Evolutionary conservation across 1,139 yeast species (phyloP), one percentile per base, ranked within the genome.

Genomic region (Geotrichum bryndzae): DNA sequence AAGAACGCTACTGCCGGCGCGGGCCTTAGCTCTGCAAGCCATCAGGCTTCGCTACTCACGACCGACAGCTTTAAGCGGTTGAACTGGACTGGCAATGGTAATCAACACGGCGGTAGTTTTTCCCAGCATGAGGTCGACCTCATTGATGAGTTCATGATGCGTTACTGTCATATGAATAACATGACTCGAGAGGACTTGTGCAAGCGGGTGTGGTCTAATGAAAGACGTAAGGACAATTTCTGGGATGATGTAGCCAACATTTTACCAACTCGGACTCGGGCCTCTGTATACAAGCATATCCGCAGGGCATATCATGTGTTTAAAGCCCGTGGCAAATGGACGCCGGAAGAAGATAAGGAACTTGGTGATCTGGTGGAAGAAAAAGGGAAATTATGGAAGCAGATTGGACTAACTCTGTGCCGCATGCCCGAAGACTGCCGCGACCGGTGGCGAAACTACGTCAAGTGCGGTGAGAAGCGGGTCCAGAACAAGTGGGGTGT

Each of bases 391-490:
- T 90, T 87, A 70, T 91, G 97, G 97, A 88, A 89, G 68, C 80
- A 80, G 54, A 88, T 91, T 65, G 97, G 97, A 2, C 81, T 81
- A 61, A 76, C 80, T 8, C 79, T 91, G 84, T 90, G 90, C 13
- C 82, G 98, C 69, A 92, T 92, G 98, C 97, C 98, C 0, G 98
- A 92, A 70, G 98, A 92, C 76, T 91, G 97, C 73, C 82, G 98
- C 67, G 98, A 92, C 72, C 80, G 98, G 66, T 92, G 96, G 96
- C 82, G 98, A 74, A 92, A 92, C 73, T 92, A 92, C 71, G 88
- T 91, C 65, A 91, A 91, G 73, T 91, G 97, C 76, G 97, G 97
- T 35, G 79, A 79, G 18, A 83, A 83, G 62, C 79, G 97, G 66
- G 83, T 84, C 18, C 82, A 82, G 58, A 87, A 89, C 73, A 88